Percentiles rank a stretch among this genome's conserved stretches.
phyloP scores from a whole-genome alignment of 208 protist species.

The Lotmaria passim region DNA sequence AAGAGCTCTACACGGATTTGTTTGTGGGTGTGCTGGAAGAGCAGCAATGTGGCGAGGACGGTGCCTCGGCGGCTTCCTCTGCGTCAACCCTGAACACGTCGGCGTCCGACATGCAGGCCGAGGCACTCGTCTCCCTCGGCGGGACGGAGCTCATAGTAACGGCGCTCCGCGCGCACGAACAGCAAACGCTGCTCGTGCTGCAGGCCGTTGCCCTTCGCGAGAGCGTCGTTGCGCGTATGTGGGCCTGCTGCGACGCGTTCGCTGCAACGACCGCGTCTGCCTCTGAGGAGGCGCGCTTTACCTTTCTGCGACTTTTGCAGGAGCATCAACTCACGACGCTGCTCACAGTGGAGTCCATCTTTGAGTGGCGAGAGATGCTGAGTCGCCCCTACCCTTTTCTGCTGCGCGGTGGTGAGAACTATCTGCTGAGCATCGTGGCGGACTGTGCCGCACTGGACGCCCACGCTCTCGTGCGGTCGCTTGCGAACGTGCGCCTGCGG shows the following conservation, averaged over 20 bases:
- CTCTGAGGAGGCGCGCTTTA: slow-evolving; percentile 49
- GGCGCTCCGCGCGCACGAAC: slow-evolving; percentile 39
- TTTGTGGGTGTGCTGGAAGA: slow-evolving; percentile 36
- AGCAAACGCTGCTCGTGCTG: slow-evolving; percentile 46
- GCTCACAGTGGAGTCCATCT: slow-evolving; percentile 62
- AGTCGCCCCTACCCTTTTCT: slow-evolving; percentile 65
- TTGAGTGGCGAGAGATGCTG: slow-evolving; percentile 69
- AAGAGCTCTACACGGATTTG: slow-evolving; percentile 37
- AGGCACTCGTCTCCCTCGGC: slow-evolving; percentile 35
- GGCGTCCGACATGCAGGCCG: slow-evolving; percentile 27
- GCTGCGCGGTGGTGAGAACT: slow-evolving; percentile 49
- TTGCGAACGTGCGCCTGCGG: slow-evolving; percentile 46
- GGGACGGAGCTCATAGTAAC: slow-evolving; percentile 36
- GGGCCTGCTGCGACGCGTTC: slow-evolving; percentile 50
- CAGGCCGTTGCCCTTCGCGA: slow-evolving; percentile 44
- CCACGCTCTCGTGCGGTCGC: slow-evolving; percentile 38
- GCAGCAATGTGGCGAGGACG: slow-evolving; percentile 5
- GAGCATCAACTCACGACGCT: slow-evolving; percentile 63
- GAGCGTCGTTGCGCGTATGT: slow-evolving; percentile 44
- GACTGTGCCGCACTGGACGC: slow-evolving; percentile 50
- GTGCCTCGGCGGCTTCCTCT: neutral
- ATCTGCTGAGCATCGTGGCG: slow-evolving; percentile 54
- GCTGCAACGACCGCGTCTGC: slow-evolving; percentile 17
- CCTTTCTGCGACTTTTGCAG: slow-evolving; percentile 44
- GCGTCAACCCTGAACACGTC: slow-evolving; percentile 1